phyloP scores from a whole-genome alignment of 495 filamentous ascomycete species.

The Penicillium verhagenii region DNA sequence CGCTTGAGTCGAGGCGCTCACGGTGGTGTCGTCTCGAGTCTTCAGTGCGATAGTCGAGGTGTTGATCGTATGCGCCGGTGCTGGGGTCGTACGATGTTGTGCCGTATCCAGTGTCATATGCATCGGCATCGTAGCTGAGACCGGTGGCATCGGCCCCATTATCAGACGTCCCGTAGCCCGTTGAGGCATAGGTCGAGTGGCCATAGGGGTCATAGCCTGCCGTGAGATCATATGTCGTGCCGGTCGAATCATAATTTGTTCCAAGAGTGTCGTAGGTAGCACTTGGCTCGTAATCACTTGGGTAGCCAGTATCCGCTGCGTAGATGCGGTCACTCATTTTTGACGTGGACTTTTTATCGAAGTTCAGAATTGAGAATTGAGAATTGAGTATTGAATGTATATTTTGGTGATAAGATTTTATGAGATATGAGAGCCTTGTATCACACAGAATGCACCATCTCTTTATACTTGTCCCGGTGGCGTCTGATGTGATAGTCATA shows the following conservation, averaged over 20 bases:
- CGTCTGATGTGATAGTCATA: conserved; percentile 5
- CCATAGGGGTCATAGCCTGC: conserved; percentile 18
- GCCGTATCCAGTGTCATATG: conserved; percentile 37
- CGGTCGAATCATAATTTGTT: conserved; percentile 21
- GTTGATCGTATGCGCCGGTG: conserved; percentile 41
- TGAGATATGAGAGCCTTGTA: neutral
- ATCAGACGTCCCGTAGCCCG: conserved; percentile 36
- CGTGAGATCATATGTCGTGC: conserved; percentile 21
- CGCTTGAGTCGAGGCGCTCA: conserved; percentile 30
- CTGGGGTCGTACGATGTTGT: conserved; percentile 38
- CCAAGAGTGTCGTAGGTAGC: conserved; percentile 12
- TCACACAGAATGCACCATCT: neutral
- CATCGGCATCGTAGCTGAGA: conserved; percentile 37
- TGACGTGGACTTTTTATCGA: neutral
- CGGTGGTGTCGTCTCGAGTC: conserved; percentile 36
- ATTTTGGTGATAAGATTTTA: too few species aligned
- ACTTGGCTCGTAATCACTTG: conserved; percentile 15
- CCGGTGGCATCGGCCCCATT: conserved; percentile 40
- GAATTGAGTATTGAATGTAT: neutral
- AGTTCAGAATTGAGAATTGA: neutral
- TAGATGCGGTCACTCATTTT: conserved; percentile 23
- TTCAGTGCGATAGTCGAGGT: conserved; percentile 35
- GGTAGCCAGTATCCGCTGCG: conserved; percentile 15
- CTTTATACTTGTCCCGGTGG: conserved; percentile 15
- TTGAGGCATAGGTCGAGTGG: conserved; percentile 18